Evolutionary conservation across 2,329 filamentous ascomycete genomes (phyloP), one percentile per base, ranked within the genome.

Genomic region (Xylaria sp.): DNA sequence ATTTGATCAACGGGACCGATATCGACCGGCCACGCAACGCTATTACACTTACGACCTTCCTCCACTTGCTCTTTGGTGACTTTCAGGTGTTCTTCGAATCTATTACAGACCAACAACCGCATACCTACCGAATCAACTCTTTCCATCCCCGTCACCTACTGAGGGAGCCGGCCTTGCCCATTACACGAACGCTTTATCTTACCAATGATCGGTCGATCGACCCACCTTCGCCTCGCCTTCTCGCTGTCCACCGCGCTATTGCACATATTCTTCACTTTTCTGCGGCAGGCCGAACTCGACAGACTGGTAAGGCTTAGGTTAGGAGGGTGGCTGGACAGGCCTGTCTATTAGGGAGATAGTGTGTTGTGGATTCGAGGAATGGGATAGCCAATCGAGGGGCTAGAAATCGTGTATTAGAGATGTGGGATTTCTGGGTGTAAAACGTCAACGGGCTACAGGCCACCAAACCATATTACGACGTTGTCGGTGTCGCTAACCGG

Each of bases 1-100:
- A 77, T 70, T 59, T 81, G 1, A 81, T 82, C 55, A 73, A 81
- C 49, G 80, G 79, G 55, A 60, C 67, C 31, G 73, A 81, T 10
- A 81, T 83, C 61, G 79, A 83, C 69, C 75, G 76, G 54, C 78
- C 79, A 27, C 68, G 71, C 27, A 83, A 83, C 69, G 79, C 80
- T 20, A 71, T 81, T 13, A 79, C 77, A 5, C 71, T 81, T 38
- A 74, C 73, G 6, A 45, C 47, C 44, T 39, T 53, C 5, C 51
- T 76, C 44, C 78, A 80, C 67, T 4, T 22, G 2, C 13, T 29
- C 5, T 80, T 81, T 69, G 74, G 77, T 17, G 49, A 71, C 22
- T 79, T 79, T 57, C 11, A 76, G 5, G 64, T 79, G 6, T 77
- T 69, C 38, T 78, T 78, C 51, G 73, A 76, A 50, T 68, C 67